Base-by-base conservation (phyloP, 441 rosid species). In the Omphalea diandra region DNA sequence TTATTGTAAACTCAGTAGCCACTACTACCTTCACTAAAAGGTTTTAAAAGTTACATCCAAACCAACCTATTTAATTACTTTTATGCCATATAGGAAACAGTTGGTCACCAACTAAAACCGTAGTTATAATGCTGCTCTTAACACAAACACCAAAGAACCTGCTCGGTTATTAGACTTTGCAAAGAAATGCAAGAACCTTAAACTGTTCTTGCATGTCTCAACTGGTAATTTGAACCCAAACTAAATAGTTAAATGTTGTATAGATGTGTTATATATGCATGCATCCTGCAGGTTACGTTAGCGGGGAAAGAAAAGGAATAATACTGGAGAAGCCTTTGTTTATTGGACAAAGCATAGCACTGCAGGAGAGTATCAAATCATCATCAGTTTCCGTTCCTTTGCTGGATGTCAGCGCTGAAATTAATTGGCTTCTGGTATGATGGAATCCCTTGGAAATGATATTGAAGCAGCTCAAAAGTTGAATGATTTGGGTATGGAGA, bases 71-170 rank as follows among this genome's bases (percentile, higher is more conserved):
- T n/a, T n/a, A n/a, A n/a, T n/a, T n/a, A n/a, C n/a, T n/a, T n/a
- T n/a, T n/a, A n/a, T n/a, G n/a, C n/a, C n/a, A n/a, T n/a, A n/a
- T n/a, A n/a, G n/a, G n/a, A n/a, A n/a, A n/a, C n/a, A n/a, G n/a
- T n/a, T n/a, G n/a, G n/a, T n/a, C n/a, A n/a, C n/a, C n/a, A n/a
- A n/a, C n/a, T n/a, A n/a, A n/a, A n/a, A n/a, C n/a, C 12, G 9
- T 76, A 77, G 85, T 56, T 79, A 83, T 32, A 83, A 81, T 41
- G 52, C 54, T 43, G 55, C 82, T 17, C 6, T 75, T 7, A 75
- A 47, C 33, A 67, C 63, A 24, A 83, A 83, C 54, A 63, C 77
- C 2, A 60, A 67, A 69, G 85, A 79, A 65, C 79, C 83, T 43
- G 32, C 43, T 53, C 18, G 74, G 27, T 65, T 79, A n/a, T 15